A percentile compares a stretch with the other conserved stretches of the same genome.
These are phyloP conservation scores for Phialemoniopsis sp. DNA, from an alignment of 2,329 filamentous ascomycete species.

Conservation along the genomic window DNA sequence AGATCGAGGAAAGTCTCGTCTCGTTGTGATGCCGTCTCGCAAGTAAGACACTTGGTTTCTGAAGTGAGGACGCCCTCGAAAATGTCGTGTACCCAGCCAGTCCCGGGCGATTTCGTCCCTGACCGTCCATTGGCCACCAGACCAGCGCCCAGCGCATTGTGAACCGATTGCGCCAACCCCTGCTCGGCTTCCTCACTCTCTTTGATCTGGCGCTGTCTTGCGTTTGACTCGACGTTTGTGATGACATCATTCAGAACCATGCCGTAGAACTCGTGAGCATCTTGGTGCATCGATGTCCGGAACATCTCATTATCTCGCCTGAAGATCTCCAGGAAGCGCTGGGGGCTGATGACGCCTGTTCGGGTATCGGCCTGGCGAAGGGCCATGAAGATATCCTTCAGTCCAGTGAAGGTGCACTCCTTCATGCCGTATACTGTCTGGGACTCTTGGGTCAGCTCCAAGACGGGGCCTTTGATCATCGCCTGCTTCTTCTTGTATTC, in stretches of 20 bases:
- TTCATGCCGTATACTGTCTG: conserved; percentile 82
- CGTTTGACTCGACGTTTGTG: conserved; percentile 85
- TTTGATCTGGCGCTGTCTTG: conserved; percentile 57
- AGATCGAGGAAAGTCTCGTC: conserved; percentile 95
- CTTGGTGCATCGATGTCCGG: conserved; percentile 93
- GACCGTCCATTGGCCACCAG: background rate
- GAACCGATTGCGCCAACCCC: conserved; percentile 47
- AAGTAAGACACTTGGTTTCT: conserved; percentile 93
- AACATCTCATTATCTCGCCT: conserved; percentile 97
- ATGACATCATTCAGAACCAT: conserved; percentile 95
- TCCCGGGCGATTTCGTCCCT: conserved; percentile 55
- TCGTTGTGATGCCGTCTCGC: conserved; percentile 89
- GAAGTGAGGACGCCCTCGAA: conserved; percentile 94
- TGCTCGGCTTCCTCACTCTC: conserved; percentile 25
- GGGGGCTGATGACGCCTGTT: conserved; percentile 86
- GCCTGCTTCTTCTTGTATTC: conserved; percentile 98
- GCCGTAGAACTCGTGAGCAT: conserved; percentile 96
- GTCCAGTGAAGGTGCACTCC: conserved; percentile 87
- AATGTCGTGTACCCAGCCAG: conserved; percentile 92
- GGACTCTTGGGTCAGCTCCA: conserved; percentile 82
- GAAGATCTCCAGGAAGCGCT: conserved; percentile 90
- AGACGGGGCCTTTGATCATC: conserved; percentile 78
- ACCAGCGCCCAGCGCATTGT: conserved; percentile 32
- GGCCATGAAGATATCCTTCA: conserved; percentile 95
- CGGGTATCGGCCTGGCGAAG: conserved; percentile 77